Base-by-base conservation (phyloP, 495 filamentous ascomycete genomes). In the Penicillium daleae region DNA sequence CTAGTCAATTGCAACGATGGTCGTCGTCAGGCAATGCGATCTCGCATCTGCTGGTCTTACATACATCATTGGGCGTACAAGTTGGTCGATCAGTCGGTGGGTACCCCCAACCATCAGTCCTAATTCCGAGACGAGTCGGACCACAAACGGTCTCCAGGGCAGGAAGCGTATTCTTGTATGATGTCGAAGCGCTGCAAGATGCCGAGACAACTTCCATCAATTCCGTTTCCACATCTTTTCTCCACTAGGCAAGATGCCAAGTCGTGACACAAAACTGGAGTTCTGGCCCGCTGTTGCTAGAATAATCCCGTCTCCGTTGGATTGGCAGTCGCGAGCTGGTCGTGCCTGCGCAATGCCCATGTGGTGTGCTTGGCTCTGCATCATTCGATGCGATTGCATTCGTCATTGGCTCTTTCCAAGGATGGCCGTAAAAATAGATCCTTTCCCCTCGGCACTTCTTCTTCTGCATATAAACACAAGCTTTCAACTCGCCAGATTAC, bases 261-360 rank as follows among this genome's bases (percentile, higher is more conserved):
- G n/a, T 0, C 29, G 31, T 5, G 24, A 35, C 51, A 35, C 29
- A 27, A 50, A 15, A 5, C 51, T 54, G 51, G 24, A 21, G 53
- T 42, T 64, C 61, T 64, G 56, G 58, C 15, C 65, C 42, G 24
- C 4, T 35, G 10, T 9, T 60, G 60, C 44, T 67, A 50, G 57
- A 56, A 57, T 68, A 62, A 68, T 68, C 66, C 56, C 12, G 17
- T 49, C 22, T 9, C n/a, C 22, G 27, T 6, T 57, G 58, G 42
- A 32, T 65, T 61, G 63, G 63, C 40, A 42, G 37, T 33, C 35
- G 33, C 54, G 17, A 22, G 44, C 29, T 39, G 31, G 35, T 53
- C 54, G 29, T 27, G 37, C 35, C 56, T 48, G 56, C 51, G 17
- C 19, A 40, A 46, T 33, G 39, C 26, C 56, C 56, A 48, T 59